These are phyloP conservation scores for Pichia sp. DNA, from an alignment of 1,139 yeast species.

Conservation along the genomic window DNA sequence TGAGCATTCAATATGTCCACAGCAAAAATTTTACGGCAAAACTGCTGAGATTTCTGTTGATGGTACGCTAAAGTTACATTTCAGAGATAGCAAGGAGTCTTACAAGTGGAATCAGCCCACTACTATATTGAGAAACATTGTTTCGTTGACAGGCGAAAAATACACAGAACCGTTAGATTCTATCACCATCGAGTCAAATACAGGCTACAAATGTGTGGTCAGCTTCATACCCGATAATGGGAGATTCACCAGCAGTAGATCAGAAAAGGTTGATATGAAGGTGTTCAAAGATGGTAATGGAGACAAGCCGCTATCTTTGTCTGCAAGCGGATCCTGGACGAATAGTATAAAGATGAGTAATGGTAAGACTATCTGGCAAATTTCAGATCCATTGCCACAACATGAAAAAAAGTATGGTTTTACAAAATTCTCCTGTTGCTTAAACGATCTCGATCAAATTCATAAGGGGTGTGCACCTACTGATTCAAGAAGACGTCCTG, in stretches of 20 bases:
- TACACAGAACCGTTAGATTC: constrained; percentile 84
- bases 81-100: constrained; percentile 56
- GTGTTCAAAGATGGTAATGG: constrained; percentile 40
- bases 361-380: constrained; percentile 55
- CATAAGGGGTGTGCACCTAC: constrained; percentile 66
- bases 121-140: constrained; percentile 74
- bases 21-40: constrained; percentile 94
- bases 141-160: constrained; percentile 77
- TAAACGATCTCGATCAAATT: constrained; percentile 71
- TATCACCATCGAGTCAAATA: constrained; percentile 61
- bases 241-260: constrained; percentile 85
- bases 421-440: constrained; percentile 72
- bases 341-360: constrained; percentile 43
- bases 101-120: constrained; percentile 82
- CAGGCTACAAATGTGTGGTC: constrained; percentile 63
- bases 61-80: constrained; percentile 58
- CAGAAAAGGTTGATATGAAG: constrained; percentile 67
- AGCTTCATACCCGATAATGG: constrained; percentile 69
- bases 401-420: constrained; percentile 73
- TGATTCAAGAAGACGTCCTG: constrained; percentile 89
- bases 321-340: constrained; percentile 71
- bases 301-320: constrained; percentile 32
- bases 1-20: constrained; percentile 69
- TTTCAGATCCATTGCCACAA: constrained; percentile 58
- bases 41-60: constrained; percentile 75